Evolutionary conservation across 768 basidiomycete genomes (phyloP), one percentile per base, ranked within the genome.

Genomic region (Daedaleopsis sinensis): DNA sequence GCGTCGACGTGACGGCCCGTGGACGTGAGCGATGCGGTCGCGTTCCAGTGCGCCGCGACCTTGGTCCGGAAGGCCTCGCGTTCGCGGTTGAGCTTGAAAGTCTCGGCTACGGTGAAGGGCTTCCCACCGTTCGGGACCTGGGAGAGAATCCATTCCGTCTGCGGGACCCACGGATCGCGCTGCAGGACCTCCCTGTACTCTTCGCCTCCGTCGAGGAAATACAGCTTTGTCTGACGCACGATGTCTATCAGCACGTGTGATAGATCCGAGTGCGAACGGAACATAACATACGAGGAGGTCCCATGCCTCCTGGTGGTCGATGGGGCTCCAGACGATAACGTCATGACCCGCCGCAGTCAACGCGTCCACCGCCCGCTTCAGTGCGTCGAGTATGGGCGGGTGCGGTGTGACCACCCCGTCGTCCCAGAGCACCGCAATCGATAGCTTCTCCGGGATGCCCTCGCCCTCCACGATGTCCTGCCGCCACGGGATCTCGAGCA

Each of bases 401-500:
- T 82, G 80, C 37, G 83, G 82, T 52, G 68, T 69, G 35, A 83
- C 83, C 35, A 80, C 76, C 9, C 79, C 80, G 62, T 84, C 82
- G 53, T 84, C 81, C 73, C 78, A 79, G 52, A 84, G 72, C 56
- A 84, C 68, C 48, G 76, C 83, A 64, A 84, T 75, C 16, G 73
- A 74, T 42, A 84, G 69, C 63, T 72, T 78, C 61, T 73, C 64
- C 1, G 81, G 79, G 38, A 82, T 65, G 10, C 72, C 74, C 44
- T 68, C 55, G 10, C 78, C 80, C 12, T 73, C 73, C 16, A 71
- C 77, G 27, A 80, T 65, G 43, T 74, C 73, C 61, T 70, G 71
- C 63, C 73, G 76, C 83, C 82, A 84, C 19, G 82, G 82, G 58
- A 83, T 80, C 61, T 80, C 76, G 36, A 84, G 65, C 43, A 83